A percentile compares a stretch with the other conserved stretches of the same genome.
These are phyloP conservation scores for Phytophthora pseudosyringae DNA, from an alignment of 352 stramenopile genomes.

Conservation along the genomic window DNA sequence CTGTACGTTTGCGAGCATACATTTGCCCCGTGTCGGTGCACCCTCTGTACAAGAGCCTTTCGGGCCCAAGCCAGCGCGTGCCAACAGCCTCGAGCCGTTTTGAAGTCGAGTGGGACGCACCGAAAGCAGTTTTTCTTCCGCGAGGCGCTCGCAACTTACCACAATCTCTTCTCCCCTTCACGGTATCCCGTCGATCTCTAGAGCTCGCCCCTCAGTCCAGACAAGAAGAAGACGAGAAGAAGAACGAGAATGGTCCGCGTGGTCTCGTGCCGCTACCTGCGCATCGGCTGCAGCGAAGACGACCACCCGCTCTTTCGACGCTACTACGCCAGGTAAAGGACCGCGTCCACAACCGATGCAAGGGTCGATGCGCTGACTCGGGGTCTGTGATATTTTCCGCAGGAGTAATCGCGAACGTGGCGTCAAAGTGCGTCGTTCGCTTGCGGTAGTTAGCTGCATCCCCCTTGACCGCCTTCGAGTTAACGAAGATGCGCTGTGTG, in stretches of 20 bases:
- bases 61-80: no score
- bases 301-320: slow-evolving; percentile 41
- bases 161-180: neutral
- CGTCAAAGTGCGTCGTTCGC: slow-evolving; percentile 21
- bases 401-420: slow-evolving; percentile 36
- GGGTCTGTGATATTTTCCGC: neutral
- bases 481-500: neutral
- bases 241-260: slow-evolving; percentile 20
- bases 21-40: neutral
- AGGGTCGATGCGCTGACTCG: neutral
- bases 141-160: neutral
- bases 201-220: no score
- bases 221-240: no score
- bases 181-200: no score
- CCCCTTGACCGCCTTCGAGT: no score
- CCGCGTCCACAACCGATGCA: neutral
- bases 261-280: slow-evolving; percentile 26
- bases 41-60: neutral
- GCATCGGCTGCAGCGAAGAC: slow-evolving; percentile 33
- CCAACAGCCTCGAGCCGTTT: neutral
- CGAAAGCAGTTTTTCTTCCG: neutral
- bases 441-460: no score
- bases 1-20: neutral
- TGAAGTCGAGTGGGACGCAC: neutral
- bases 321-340: slow-evolving; percentile 37